Evolutionary conservation across 805 yeast species (phyloP).

Genomic region (Candida vartiovaarae): DNA sequence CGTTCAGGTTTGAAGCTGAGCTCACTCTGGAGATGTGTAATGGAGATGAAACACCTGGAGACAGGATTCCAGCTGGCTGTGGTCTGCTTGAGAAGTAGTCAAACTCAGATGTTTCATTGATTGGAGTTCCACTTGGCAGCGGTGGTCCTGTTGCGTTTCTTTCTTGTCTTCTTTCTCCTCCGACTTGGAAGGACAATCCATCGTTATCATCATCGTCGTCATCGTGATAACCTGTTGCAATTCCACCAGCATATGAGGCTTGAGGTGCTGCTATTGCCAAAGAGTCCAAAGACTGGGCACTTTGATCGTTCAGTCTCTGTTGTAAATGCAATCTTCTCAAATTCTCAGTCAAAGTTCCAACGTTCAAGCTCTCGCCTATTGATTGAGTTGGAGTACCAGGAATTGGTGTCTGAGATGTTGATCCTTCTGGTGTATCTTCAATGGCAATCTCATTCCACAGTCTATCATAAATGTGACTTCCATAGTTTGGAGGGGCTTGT

Average conservation of each 20-base stretch:
- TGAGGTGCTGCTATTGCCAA: constrained; percentile 6
- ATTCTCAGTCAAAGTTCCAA: constrained; percentile 40
- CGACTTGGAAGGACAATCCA: constrained; percentile 13
- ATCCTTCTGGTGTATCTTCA: constrained; percentile 26
- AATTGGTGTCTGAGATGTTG: constrained; percentile 26
- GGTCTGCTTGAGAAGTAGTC: constrained; percentile 31
- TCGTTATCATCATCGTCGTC: constrained; percentile 20
- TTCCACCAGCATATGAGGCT: not conserved
- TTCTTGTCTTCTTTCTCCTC: not conserved
- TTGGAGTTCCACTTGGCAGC: constrained; percentile 21
- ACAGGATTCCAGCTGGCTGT: constrained; percentile 13
- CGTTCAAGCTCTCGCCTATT: constrained; percentile 17
- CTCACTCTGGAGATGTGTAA: constrained; percentile 54
- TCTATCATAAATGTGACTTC: constrained; percentile 72
- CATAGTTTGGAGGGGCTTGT: constrained; percentile 84
- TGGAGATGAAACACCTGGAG: constrained; percentile 45
- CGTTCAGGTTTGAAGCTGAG: constrained; percentile 33
- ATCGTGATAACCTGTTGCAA: constrained; percentile 12
- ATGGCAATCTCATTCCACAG: constrained; percentile 56
- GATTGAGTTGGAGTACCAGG: constrained; percentile 17
- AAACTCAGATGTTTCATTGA: constrained; percentile 15
- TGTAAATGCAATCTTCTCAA: constrained; percentile 45
- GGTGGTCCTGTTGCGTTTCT: constrained; percentile 6
- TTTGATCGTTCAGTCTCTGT: constrained; percentile 36
- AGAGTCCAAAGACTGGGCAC: constrained; percentile 21